These are phyloP conservation scores for Lyophyllum semitale DNA, from an alignment of 768 basidiomycete species.

Conservation along the genomic window DNA sequence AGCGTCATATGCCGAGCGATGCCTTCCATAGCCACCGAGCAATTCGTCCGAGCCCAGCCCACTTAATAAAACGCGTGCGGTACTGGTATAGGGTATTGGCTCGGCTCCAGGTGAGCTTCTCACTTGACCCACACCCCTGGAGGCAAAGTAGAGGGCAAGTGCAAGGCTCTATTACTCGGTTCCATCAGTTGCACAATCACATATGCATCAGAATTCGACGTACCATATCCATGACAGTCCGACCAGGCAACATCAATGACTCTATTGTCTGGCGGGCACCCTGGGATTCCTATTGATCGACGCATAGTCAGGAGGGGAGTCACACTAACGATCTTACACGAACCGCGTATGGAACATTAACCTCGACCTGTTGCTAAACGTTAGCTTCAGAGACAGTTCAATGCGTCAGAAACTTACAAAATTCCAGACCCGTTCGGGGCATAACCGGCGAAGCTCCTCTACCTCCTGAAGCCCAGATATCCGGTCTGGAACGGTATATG, in stretches of 20 bases:
- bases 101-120: slow-evolving; percentile 34
- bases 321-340: not conserved
- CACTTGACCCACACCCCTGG: slow-evolving; percentile 71
- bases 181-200: not conserved
- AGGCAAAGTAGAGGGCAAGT: slow-evolving; percentile 91
- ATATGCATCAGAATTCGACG: slow-evolving; percentile 22
- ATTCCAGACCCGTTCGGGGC: slow-evolving; percentile 84
- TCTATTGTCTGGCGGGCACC: slow-evolving; percentile 56
- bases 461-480: slow-evolving; percentile 77
- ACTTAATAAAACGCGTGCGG: slow-evolving; percentile 81
- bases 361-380: slow-evolving; percentile 61
- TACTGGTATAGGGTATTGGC: slow-evolving; percentile 60
- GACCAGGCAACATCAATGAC: slow-evolving; percentile 74
- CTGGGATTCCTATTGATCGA: slow-evolving; percentile 60
- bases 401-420: slow-evolving; percentile 56
- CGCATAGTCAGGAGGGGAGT: not conserved
- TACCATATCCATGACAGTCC: slow-evolving; percentile 91
- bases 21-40: slow-evolving; percentile 90
- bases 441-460: slow-evolving; percentile 74
- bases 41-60: slow-evolving; percentile 96
- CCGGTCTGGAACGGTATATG: slow-evolving; percentile 89
- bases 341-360: slow-evolving; percentile 83
- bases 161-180: slow-evolving; percentile 90
- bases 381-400: slow-evolving; percentile 9
- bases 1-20: slow-evolving; percentile 70